Evolutionary conservation across 495 filamentous ascomycete genomes (phyloP), one percentile per base, ranked within the genome.

Genomic region (Bryoglossum gracile): DNA sequence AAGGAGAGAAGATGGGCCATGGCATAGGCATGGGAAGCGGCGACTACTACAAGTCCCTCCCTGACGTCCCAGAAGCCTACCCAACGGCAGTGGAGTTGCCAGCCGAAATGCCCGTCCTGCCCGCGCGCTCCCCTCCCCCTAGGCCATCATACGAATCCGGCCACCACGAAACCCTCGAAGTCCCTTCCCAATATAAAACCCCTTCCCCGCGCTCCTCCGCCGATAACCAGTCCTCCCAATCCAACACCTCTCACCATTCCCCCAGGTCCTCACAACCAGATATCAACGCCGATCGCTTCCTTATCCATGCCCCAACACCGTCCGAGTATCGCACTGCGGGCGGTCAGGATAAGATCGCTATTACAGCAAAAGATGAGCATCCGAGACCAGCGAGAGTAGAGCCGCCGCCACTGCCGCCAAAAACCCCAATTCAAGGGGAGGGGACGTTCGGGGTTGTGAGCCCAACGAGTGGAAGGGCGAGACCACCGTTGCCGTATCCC

Each of bases 341-440:
- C 4, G 71, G 72, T 3, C 54, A 60, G 9, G 83, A 86, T 52
- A 84, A 82, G 59, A 86, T 80, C 46, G 67, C 70, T 16, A 73
- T 86, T 43, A 70, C 69, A 14, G 66, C 72, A 33, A 64, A 71
- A 0, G 81, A 84, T 59, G 80, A 82, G 39, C 70, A 75, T 43
- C 72, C 73, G 3, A 68, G 73, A 46, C 69, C 50, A 1, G 17
- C 26, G 23, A 32, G 17, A 24, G 71, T 70, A 33, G 70, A 73
- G 51, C 82, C 88, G 0, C 89, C 89, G 26, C 89, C 89, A 0
- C 58, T 91, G 18, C 89, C 89, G 8, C 87, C 89, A 9, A 92
- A 92, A 65, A 94, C 86, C 0, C 88, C 88, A 1, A 77, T 92
- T 10, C 78, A 73, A 1, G 82, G 72, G 41, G 8, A 68, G 65